Evolutionary conservation across 306 rosid genomes (phyloP), one percentile per base, ranked within the genome.

Genomic region (Adenanthera pavonina): DNA sequence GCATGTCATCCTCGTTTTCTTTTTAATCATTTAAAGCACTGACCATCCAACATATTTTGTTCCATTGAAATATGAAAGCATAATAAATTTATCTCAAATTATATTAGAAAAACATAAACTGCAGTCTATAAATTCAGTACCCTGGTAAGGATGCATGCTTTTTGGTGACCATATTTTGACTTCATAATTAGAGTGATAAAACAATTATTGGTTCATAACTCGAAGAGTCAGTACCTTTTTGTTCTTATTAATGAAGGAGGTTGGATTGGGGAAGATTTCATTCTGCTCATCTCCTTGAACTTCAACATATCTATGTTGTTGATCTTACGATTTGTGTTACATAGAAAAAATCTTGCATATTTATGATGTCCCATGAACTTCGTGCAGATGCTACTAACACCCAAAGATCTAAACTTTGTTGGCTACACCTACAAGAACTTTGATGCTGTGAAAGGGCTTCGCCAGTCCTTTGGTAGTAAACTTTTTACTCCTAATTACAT

Each of bases 401-500:
- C 99, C 84, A 95, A 95, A 87, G 99, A 95, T 88, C 89, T 95
- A 53, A 95, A 86, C 89, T 95, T 95, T 75, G 99, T 95, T 73
- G 99, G 99, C 30, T 95, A 95, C 72, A 95, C 99, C 52, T 95
- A 92, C 95, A 95, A 95, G 91, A 95, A 95, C 88, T 92, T 95
- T 4, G 98, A 95, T 90, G 98, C 99, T 44, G 96, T 95, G 68
- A 93, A 93, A 85, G 99, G 92, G 84, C 97, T 91, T 86, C 94
- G 89, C 53, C 95, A 84, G 67, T 88, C 95, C 77, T 78, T 85
- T 70, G 95, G 99, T 95, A 92, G 75, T 90, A 72, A 80, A 68
- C 57, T 44, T 64, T 43, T 79, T n/a, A 73, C 74, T 76, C 76
- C 43, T 71, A 34, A 78, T 78, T 64, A 25, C 30, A 1, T 25